Evolutionary conservation across 176 grass and related monocot species (phyloP).

Genomic region (Neostapfia colusana): DNA sequence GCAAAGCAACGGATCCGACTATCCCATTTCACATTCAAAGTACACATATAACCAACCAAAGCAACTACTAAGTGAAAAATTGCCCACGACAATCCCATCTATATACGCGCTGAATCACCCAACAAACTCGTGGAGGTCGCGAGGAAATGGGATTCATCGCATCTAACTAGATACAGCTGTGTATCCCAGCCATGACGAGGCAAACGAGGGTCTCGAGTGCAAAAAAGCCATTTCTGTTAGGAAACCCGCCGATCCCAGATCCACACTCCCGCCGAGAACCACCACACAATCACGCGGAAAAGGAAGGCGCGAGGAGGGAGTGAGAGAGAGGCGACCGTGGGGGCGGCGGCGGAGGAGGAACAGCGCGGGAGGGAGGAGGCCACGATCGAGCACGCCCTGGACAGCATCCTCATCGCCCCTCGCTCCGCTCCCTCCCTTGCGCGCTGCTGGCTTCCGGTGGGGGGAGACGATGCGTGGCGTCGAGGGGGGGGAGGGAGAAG

Average conservation of each 20-base stretch:
- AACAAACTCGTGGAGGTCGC: not conserved
- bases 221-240: constrained; percentile 4
- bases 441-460: not conserved
- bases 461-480: constrained; percentile 10
- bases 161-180: not conserved
- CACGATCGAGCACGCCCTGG: constrained; percentile 80
- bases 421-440: constrained; percentile 5
- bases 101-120: not conserved
- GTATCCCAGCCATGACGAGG: not conserved
- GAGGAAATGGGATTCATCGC: not conserved
- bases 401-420: constrained; percentile 60
- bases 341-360: constrained; percentile 54
- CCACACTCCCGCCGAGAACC: not conserved
- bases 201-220: constrained; percentile 17
- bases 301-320: not conserved
- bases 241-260: constrained; percentile 7
- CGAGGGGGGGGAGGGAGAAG: not conserved
- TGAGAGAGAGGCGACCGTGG: constrained; percentile 54
- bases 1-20: constrained; percentile 20
- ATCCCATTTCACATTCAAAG: not conserved
- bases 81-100: constrained; percentile 7
- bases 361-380: constrained; percentile 72
- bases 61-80: not conserved
- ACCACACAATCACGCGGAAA: not conserved
- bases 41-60: not conserved